Evolutionary conservation across 2,329 filamentous ascomycete genomes (phyloP).

Genomic region (Sarocladiaceae sp.): DNA sequence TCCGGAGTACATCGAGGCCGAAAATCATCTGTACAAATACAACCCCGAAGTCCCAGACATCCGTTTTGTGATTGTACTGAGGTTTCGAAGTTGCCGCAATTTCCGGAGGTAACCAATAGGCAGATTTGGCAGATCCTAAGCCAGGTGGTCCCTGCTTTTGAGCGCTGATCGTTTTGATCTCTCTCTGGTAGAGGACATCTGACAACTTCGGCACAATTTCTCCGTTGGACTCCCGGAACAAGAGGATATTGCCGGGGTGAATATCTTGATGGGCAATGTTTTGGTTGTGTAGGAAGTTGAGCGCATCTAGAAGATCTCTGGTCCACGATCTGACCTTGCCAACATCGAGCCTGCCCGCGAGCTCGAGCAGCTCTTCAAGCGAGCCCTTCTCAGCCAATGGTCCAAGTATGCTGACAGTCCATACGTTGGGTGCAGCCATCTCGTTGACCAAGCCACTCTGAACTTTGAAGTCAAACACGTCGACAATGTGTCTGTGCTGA

Average conservation of each 20-base stretch:
- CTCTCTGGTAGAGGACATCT: constrained; percentile 67
- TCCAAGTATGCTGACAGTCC: constrained; percentile 72
- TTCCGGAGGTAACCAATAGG: constrained; percentile 82
- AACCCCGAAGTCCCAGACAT: constrained; percentile 93
- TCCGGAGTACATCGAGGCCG: constrained; percentile 70
- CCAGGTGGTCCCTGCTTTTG: constrained; percentile 49
- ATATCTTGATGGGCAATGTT: constrained; percentile 82
- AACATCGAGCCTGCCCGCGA: constrained; percentile 69
- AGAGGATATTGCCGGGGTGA: constrained; percentile 72
- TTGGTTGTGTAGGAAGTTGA: constrained; percentile 82
- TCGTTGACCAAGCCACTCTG: constrained; percentile 45
- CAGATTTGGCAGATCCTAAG: constrained; percentile 62
- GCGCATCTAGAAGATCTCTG: constrained; percentile 82
- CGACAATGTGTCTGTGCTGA: constrained; percentile 71
- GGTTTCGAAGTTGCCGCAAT: constrained; percentile 58
- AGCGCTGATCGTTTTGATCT: constrained; percentile 58
- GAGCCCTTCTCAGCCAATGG: constrained; percentile 80
- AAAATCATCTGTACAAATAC: constrained; percentile 93
- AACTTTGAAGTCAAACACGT: constrained; percentile 80
- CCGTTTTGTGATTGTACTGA: constrained; percentile 71
- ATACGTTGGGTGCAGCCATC: constrained; percentile 36
- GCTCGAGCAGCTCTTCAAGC: constrained; percentile 74
- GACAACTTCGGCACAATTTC: constrained; percentile 70
- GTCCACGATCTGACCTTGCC: constrained; percentile 83
- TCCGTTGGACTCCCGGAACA: constrained; percentile 66